Evolutionary conservation across 495 filamentous ascomycete species (phyloP).

Genomic region (Aspergillus campestris): DNA sequence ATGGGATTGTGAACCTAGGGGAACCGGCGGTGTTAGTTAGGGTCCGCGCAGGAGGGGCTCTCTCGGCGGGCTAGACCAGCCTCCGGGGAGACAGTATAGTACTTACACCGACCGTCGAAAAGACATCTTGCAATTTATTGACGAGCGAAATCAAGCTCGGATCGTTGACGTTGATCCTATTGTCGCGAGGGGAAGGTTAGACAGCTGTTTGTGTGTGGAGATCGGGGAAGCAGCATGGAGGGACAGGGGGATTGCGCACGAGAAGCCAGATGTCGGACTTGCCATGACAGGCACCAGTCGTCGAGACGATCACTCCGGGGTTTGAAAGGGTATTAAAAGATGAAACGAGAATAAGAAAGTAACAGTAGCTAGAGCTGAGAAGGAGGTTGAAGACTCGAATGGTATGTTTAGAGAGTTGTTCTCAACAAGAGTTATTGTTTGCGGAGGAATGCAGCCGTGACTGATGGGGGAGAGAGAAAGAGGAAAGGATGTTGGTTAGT

Average conservation of each 20-base stretch:
- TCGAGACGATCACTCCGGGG: slow-evolving; percentile 11
- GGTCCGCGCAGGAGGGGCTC: slow-evolving; percentile 6
- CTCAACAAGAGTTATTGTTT: no score
- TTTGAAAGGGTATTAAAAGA: slow-evolving; percentile 5
- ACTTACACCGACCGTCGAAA: slow-evolving; percentile 93
- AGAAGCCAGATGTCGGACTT: slow-evolving; percentile 36
- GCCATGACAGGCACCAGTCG: slow-evolving; percentile 37
- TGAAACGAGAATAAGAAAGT: slow-evolving; percentile 3
- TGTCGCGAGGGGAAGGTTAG: slow-evolving; percentile 21
- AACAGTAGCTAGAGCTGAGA: neutral
- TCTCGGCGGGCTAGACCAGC: neutral
- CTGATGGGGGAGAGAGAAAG: no score
- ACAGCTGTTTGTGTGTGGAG: slow-evolving; percentile 16
- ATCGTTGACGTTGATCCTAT: slow-evolving; percentile 72
- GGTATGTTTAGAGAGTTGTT: no score
- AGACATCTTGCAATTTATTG: slow-evolving; percentile 99
- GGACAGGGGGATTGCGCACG: slow-evolving; percentile 30
- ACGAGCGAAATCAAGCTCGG: slow-evolving; percentile 83
- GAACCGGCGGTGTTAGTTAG: slow-evolving; percentile 27
- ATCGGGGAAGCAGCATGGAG: slow-evolving; percentile 13
- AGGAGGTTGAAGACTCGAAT: no score
- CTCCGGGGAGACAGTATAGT: neutral
- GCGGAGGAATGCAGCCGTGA: no score
- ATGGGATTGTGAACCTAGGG: slow-evolving; percentile 88
- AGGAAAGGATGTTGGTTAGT: no score